phyloP scores from a whole-genome alignment of 805 yeast genomes.

The Wickerhamomyces hampshirensis region DNA sequence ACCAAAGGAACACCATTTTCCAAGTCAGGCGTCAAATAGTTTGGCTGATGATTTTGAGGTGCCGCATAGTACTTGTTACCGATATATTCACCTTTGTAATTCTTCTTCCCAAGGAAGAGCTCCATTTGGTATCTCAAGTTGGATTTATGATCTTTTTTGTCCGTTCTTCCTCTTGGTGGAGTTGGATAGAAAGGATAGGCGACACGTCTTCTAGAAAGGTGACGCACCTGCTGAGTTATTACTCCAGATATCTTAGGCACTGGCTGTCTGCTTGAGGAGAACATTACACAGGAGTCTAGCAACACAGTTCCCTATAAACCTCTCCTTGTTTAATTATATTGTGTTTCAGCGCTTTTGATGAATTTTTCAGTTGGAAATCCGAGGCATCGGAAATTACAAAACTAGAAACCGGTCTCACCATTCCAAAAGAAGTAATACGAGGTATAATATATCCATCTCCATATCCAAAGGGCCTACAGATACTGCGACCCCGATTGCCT shows the following conservation, averaged over 20 bases:
- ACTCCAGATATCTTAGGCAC: constrained; percentile 1
- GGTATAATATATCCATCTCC: too few relatives aligned
- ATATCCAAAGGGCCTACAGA: too few relatives aligned
- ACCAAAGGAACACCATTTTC: constrained; percentile 37
- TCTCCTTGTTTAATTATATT: too few relatives aligned
- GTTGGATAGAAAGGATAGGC: constrained; percentile 53
- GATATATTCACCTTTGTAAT: constrained; percentile 76
- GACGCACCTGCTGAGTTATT: constrained; percentile 33
- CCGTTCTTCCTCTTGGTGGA: constrained; percentile 35
- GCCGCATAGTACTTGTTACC: constrained; percentile 71
- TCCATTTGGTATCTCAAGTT: constrained; percentile 60
- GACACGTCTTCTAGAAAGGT: constrained; percentile 45
- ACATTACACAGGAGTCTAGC: constrained; percentile 2
- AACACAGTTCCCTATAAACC: too few relatives aligned
- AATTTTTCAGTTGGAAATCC: too few relatives aligned
- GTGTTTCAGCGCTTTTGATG: background rate
- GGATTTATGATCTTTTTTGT: constrained; percentile 40
- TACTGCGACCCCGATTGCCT: too few relatives aligned
- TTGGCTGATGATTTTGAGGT: constrained; percentile 64
- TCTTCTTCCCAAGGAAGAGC: constrained; percentile 77
- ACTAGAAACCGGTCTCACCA: too few relatives aligned
- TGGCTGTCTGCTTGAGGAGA: constrained; percentile 5
- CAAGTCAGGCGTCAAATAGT: constrained; percentile 57
- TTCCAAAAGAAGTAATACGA: too few relatives aligned
- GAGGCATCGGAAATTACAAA: too few relatives aligned